Evolutionary conservation across 192 early-diverging fungal genomes (phyloP), one percentile per base, ranked within the genome.

Genomic region (Gonapodya sp.): DNA sequence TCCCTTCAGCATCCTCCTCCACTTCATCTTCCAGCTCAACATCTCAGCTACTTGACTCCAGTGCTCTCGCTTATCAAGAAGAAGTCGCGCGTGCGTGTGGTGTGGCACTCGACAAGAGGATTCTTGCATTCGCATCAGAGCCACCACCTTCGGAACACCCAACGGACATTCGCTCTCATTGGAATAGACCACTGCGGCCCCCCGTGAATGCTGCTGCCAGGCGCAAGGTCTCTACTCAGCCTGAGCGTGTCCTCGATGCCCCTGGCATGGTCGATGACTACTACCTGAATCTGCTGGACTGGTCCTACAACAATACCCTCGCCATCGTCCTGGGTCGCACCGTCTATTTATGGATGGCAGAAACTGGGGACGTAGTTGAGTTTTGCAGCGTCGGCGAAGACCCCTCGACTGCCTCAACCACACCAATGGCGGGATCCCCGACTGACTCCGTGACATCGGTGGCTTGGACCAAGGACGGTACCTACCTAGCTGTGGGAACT

Each of bases 161-260:
- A 78, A 83, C 79, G 73, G 88, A 84, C 86, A 83, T 90, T 31
- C 87, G 87, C 34, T 88, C 87, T 73, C 88, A 84, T 35, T 93
- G 86, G 86, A 91, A 84, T 79, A 84, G 85, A 34, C 88, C 89
- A 30, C 80, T 89, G 1, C 85, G 82, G n/a, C 75, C 35, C 1
- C 83, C 82, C 18, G 78, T 82, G 31, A 83, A 84, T 18, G 73
- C 81, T 0, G 33, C 82, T 31, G 30, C 80, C 36, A 89, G 89
- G 37, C 86, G 97, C 34, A 89, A 92, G 35, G 95, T 98, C 35
- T 84, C 91, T n/a, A 92, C 89, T 16, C 89, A 89, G 18, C 95
- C 97, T 0, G 94, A 94, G 81, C 91, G 90, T 36, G 87, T 97
- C 0, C 87, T 98, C 35, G 97, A 98, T 87, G 96, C 96, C 0